Conservation (phyloP, 2,329 filamentous ascomycete genomes). For the Talaromyces islandicus region DNA sequence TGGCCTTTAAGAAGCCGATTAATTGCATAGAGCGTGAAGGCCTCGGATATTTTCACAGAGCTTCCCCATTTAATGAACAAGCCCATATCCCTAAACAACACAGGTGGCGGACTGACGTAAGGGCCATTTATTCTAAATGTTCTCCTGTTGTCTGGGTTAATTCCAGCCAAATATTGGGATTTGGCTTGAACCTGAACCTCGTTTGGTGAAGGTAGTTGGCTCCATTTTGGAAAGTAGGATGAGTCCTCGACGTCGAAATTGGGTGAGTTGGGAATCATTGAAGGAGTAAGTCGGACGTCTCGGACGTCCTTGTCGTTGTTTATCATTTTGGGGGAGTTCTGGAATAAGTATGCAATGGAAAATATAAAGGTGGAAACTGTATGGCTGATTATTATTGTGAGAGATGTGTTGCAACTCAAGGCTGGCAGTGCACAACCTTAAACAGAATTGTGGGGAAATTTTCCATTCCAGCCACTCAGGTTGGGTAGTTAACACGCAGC, state of each 20-base stretch:
- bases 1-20: constrained; percentile 17
- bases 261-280: constrained; percentile 12
- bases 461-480: too few relatives aligned
- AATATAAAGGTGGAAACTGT: too few relatives aligned
- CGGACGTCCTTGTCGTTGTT: not conserved
- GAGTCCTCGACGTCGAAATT: constrained; percentile 16
- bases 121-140: not conserved
- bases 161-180: constrained; percentile 14
- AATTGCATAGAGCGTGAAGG: not conserved
- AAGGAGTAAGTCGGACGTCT: constrained; percentile 4
- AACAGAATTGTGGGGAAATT: too few relatives aligned
- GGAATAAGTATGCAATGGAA: too few relatives aligned
- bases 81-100: not conserved
- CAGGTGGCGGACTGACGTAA: constrained; percentile 11
- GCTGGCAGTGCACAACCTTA: too few relatives aligned
- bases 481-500: too few relatives aligned
- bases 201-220: constrained; percentile 16
- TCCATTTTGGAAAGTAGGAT: constrained; percentile 16
- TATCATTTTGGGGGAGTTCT: not conserved
- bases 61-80: not conserved
- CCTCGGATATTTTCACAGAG: constrained; percentile 10
- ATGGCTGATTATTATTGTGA: too few relatives aligned
- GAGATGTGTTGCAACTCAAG: too few relatives aligned
- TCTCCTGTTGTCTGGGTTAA: constrained; percentile 11
- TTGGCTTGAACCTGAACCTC: constrained; percentile 13